Percentiles rank a stretch among this genome's conserved stretches.
Evolutionary conservation across 495 filamentous ascomycete genomes (phyloP).

Genomic region (Penicillium bialowiezense): DNA sequence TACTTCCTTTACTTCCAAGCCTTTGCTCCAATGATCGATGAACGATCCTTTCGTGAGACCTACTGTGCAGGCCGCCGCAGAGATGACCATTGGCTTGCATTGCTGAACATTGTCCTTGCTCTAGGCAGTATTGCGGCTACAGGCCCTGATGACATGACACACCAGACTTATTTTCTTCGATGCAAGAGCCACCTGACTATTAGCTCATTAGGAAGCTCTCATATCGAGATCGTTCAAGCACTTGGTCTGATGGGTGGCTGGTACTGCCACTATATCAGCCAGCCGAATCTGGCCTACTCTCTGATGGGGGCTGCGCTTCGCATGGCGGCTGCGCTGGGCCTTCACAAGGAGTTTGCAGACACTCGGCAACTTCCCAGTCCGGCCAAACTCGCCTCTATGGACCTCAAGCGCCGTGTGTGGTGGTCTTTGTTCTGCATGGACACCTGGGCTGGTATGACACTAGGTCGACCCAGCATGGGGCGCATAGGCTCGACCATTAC

Average conservation of each 20-base stretch:
- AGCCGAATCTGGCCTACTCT: slow-evolving; percentile 63
- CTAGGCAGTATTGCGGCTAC: slow-evolving; percentile 71
- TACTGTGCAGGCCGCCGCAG: slow-evolving; percentile 64
- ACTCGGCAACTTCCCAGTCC: slow-evolving; percentile 39
- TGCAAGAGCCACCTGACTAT: slow-evolving; percentile 62
- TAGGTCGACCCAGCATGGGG: slow-evolving; percentile 75
- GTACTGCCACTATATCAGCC: slow-evolving; percentile 74
- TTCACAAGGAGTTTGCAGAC: slow-evolving; percentile 65
- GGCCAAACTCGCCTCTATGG: slow-evolving; percentile 33
- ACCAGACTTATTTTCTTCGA: slow-evolving; percentile 69
- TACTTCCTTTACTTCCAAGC: slow-evolving; percentile 77
- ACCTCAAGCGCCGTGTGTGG: slow-evolving; percentile 71
- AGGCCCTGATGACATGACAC: slow-evolving; percentile 66
- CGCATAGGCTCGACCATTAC: slow-evolving; percentile 72
- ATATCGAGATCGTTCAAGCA: slow-evolving; percentile 67
- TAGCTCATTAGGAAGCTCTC: slow-evolving; percentile 52
- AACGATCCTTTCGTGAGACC: slow-evolving; percentile 68
- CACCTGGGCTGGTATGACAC: slow-evolving; percentile 73
- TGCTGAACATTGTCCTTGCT: slow-evolving; percentile 79
- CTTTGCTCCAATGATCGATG: slow-evolving; percentile 75
- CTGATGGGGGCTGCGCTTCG: slow-evolving; percentile 58
- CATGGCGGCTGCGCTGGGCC: slow-evolving; percentile 67
- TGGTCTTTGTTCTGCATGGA: slow-evolving; percentile 80
- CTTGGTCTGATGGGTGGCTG: slow-evolving; percentile 66
- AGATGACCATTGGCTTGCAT: slow-evolving; percentile 70